Conservation (phyloP, 345 rosid genomes). For the Murraya paniculata region DNA sequence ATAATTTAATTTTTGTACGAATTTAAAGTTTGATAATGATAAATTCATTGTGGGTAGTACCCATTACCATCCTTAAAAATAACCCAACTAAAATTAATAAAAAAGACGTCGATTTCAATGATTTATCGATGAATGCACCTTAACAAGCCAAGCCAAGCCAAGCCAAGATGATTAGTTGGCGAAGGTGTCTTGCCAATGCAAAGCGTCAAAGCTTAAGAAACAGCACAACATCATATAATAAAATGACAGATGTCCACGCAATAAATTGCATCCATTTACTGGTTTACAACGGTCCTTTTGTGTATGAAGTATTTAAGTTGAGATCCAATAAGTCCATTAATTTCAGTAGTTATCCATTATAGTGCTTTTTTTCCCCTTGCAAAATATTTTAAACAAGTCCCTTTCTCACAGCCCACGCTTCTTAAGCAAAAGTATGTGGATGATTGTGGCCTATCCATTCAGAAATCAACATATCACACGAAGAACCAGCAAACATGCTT, state of each 20-base stretch:
- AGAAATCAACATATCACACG: not conserved
- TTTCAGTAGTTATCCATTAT: no score
- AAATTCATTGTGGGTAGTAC: no score
- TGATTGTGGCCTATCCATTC: not conserved
- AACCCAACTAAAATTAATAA: no score
- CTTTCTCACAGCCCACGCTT: not conserved
- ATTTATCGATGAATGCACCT: not conserved
- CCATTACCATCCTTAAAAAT: no score
- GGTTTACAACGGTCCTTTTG: not conserved
- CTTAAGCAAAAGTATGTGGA: not conserved
- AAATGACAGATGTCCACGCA: not conserved
- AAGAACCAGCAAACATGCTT: slow-evolving; percentile 1
- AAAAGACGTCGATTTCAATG: not conserved
- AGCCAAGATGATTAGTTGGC: not conserved
- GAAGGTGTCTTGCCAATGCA: not conserved
- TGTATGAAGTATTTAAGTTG: not conserved
- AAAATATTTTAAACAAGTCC: not conserved
- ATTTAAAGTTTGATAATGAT: no score
- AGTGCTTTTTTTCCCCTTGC: not conserved
- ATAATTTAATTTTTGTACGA: no score
- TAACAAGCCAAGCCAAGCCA: slow-evolving; percentile 1
- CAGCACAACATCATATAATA: not conserved
- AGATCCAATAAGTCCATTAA: not conserved
- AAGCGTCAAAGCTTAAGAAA: not conserved
- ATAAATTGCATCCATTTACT: not conserved